A percentile compares a stretch with the other conserved stretches of the same genome.
These are phyloP conservation scores for Picocystis sp. DNA, from an alignment of 163 green algal genomes.

Conservation along the genomic window DNA sequence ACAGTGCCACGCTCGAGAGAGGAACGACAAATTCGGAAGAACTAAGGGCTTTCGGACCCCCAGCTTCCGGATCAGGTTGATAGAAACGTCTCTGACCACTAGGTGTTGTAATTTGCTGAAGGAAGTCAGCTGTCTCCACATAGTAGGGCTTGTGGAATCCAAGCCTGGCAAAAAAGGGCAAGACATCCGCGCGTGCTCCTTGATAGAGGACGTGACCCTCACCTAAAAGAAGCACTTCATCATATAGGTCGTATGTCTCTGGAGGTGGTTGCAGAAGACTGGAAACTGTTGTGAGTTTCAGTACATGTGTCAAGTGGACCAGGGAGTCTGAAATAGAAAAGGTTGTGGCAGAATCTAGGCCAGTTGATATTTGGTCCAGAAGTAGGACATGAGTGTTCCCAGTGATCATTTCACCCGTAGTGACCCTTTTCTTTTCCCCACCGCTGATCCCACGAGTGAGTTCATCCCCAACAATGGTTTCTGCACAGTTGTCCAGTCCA, in stretches of 20 bases:
- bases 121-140: conserved; percentile 32
- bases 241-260: conserved; percentile 41
- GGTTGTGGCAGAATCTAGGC: conserved; percentile 24
- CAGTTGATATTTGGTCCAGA: conserved; percentile 32
- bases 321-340: conserved; percentile 23
- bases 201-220: conserved; percentile 35
- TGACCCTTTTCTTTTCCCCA: conserved; percentile 51
- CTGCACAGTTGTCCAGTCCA: conserved; percentile 18
- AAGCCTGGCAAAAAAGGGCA: conserved; percentile 50
- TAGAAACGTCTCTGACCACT: conserved; percentile 6
- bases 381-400: conserved; percentile 27
- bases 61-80: conserved; percentile 1
- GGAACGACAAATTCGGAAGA: background rate
- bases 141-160: conserved; percentile 40
- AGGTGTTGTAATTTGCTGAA: conserved; percentile 39
- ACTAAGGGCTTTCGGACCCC: conserved; percentile 17
- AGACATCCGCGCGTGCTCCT: conserved; percentile 30
- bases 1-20: conserved; percentile 5
- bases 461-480: conserved; percentile 32
- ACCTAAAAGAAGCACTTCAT: conserved; percentile 45
- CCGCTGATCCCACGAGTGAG: conserved; percentile 48
- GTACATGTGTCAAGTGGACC: conserved; percentile 18
- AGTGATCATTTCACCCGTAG: conserved; percentile 35
- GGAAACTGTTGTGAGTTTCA: conserved; percentile 20
- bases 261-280: conserved; percentile 41